phyloP scores from a whole-genome alignment of 805 yeast species.

The Ogataea angusta region DNA sequence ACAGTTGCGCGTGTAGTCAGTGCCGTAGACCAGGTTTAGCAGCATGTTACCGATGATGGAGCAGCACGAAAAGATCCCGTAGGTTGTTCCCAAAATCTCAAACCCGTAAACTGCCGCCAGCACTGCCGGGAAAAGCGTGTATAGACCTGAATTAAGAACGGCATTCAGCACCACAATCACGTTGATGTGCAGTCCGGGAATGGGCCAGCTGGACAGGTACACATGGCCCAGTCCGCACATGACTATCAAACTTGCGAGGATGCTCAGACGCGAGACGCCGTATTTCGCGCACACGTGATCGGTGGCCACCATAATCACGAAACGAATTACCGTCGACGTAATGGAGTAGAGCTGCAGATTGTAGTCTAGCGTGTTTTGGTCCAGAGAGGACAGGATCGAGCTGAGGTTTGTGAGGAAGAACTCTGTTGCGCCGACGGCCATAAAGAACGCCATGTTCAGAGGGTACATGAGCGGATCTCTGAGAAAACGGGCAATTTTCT shows the following conservation, averaged over 20 bases:
- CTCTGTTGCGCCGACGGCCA: conserved; percentile 80
- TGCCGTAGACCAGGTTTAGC: conserved; percentile 68
- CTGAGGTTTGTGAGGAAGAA: conserved; percentile 84
- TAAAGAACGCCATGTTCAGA: conserved; percentile 57
- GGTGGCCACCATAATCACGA: conserved; percentile 62
- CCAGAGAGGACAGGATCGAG: conserved; percentile 28
- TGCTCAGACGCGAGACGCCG: conserved; percentile 28
- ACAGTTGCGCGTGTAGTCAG: conserved; percentile 50
- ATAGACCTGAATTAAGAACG: conserved; percentile 64
- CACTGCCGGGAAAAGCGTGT: conserved; percentile 83
- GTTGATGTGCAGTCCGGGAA: conserved; percentile 17
- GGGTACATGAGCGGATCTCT: conserved; percentile 62
- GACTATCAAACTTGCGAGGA: conserved; percentile 25
- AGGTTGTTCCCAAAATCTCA: conserved; percentile 83
- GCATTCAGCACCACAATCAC: conserved; percentile 28
- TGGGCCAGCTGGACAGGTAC: conserved; percentile 25
- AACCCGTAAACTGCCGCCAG: conserved; percentile 85
- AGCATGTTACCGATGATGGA: conserved; percentile 43
- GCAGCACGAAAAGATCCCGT: conserved; percentile 87
- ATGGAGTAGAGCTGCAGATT: conserved; percentile 39
- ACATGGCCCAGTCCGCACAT: conserved; percentile 29
- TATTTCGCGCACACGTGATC: conserved; percentile 48
- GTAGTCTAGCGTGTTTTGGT: conserved; percentile 20
- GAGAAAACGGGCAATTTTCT: conserved; percentile 11
- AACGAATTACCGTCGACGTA: conserved; percentile 67